phyloP scores from a whole-genome alignment of 495 filamentous ascomycete species.

The Penicillium robsamsonii region DNA sequence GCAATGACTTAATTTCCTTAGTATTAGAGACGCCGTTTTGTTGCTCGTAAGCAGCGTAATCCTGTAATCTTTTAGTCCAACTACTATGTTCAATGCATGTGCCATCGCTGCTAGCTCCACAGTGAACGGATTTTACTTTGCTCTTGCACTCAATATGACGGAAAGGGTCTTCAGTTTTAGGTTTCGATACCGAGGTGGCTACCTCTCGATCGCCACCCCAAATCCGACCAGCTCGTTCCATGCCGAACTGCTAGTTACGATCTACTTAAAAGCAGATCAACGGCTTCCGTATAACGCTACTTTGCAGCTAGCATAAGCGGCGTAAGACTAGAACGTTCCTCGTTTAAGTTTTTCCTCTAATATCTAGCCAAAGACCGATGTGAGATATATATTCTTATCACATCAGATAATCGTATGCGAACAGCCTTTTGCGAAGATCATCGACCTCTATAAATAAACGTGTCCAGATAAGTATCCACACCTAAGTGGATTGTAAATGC shows the following conservation, averaged over 20 bases:
- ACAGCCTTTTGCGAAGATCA: too few relatives aligned
- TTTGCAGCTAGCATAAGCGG: too few relatives aligned
- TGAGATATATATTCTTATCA: too few relatives aligned
- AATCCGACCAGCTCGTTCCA: conserved; percentile 9
- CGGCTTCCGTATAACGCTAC: too few relatives aligned
- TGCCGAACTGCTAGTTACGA: conserved; percentile 2
- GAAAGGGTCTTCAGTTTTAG: not conserved
- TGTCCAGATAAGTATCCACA: too few relatives aligned
- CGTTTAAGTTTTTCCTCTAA: too few relatives aligned
- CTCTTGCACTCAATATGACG: not conserved
- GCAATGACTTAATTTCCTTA: not conserved
- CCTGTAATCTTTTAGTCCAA: not conserved
- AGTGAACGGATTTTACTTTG: not conserved
- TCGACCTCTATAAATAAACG: too few relatives aligned
- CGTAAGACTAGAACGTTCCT: too few relatives aligned
- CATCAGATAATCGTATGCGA: too few relatives aligned
- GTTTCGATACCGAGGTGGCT: conserved; percentile 3
- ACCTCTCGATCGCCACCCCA: not conserved
- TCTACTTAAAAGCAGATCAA: too few relatives aligned
- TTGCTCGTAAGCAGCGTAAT: conserved; percentile 1
- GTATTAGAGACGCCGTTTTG: not conserved
- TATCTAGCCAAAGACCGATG: too few relatives aligned
- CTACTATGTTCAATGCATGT: not conserved
- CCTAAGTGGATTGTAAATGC: too few relatives aligned
- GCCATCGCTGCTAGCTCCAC: not conserved